Percentiles rank a stretch among this genome's conserved stretches.
These are phyloP conservation scores for Pueraria montana DNA, from an alignment of 306 rosid species.

Conservation along the genomic window DNA sequence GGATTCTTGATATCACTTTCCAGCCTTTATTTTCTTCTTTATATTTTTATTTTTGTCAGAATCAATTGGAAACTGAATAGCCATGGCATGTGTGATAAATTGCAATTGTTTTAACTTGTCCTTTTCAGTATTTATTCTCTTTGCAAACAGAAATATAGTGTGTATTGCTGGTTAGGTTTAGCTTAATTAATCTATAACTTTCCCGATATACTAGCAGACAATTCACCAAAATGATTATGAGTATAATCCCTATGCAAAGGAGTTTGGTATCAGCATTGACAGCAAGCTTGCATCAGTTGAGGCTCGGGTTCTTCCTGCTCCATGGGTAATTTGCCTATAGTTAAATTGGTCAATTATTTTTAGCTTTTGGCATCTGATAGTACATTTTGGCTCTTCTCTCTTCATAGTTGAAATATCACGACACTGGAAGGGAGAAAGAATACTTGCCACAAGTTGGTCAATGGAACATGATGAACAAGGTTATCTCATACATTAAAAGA, in stretches of 20 bases:
- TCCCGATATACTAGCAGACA: conserved; percentile 42
- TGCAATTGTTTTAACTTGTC: conserved; percentile 7
- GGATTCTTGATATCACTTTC: conserved; percentile 25
- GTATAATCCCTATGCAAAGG: conserved; percentile 56
- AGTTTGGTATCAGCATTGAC: conserved; percentile 58
- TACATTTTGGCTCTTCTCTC: conserved; percentile 28
- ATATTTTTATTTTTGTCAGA: background rate
- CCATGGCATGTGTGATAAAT: conserved; percentile 15
- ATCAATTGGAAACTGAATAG: conserved; percentile 12
- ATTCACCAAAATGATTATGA: conserved; percentile 56
- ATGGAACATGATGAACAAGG: conserved; percentile 71
- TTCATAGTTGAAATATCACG: conserved; percentile 54
- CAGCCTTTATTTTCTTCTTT: background rate
- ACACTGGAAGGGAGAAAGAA: conserved; percentile 60
- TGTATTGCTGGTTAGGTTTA: background rate
- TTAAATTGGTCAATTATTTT: conserved; percentile 13
- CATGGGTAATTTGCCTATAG: conserved; percentile 53
- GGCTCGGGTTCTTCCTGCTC: conserved; percentile 66
- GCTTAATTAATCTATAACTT: conserved; percentile 25
- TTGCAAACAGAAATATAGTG: background rate
- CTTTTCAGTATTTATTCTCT: background rate
- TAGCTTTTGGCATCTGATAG: conserved; percentile 8
- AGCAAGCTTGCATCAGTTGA: conserved; percentile 57
- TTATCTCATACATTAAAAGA: conserved; percentile 14
- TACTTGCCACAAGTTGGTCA: conserved; percentile 64